These are phyloP conservation scores for Gynostemma pentaphyllum DNA, from an alignment of 306 rosid species.

Conservation along the genomic window DNA sequence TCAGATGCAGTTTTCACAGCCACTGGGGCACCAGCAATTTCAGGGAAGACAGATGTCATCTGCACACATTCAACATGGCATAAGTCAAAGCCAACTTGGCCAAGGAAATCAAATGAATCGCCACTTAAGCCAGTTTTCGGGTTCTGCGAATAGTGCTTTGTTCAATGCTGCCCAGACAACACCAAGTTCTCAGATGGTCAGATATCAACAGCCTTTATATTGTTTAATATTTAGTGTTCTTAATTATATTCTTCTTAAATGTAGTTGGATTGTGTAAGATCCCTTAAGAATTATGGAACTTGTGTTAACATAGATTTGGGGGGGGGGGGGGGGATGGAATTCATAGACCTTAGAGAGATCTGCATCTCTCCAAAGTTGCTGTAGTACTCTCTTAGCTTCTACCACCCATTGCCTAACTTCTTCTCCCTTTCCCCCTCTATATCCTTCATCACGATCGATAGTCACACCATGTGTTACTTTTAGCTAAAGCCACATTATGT, in stretches of 20 bases:
- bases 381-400: too few species aligned
- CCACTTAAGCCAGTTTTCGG: constrained; percentile 60
- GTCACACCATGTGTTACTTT: too few species aligned
- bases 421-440: too few species aligned
- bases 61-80: constrained; percentile 74
- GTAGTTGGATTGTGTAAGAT: constrained; percentile 3
- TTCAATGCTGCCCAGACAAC: constrained; percentile 87
- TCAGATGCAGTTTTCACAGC: constrained; percentile 84
- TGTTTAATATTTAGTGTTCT: not conserved
- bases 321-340: too few species aligned
- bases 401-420: too few species aligned
- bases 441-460: too few species aligned
- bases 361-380: too few species aligned
- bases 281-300: too few species aligned
- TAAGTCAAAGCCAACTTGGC: constrained; percentile 79
- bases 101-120: constrained; percentile 94
- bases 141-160: constrained; percentile 67
- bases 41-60: constrained; percentile 86
- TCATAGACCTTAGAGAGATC: too few species aligned
- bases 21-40: constrained; percentile 78
- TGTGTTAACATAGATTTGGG: too few species aligned
- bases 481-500: too few species aligned
- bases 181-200: constrained; percentile 74
- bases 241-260: not conserved
- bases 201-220: constrained; percentile 12